Percentiles rank a stretch among this genome's conserved stretches.
phyloP scores from a whole-genome alignment of 1,284 basidiomycete genomes.

The Cutaneotrichosporon sp. region DNA sequence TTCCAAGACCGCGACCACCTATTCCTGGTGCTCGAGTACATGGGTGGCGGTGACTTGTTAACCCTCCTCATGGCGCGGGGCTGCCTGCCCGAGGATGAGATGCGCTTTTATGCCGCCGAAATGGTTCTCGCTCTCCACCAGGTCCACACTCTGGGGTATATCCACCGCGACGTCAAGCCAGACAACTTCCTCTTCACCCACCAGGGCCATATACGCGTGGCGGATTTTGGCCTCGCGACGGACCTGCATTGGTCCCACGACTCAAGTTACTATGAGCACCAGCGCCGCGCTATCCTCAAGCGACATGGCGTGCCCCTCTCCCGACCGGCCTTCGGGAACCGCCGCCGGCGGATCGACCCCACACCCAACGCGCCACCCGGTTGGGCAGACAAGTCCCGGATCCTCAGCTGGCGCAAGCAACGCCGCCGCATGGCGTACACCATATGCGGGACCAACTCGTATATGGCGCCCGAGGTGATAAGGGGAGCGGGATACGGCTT shows the following conservation, averaged over 20 bases:
- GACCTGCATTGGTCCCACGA: slow-evolving; percentile 64
- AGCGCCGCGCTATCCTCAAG: slow-evolving; percentile 76
- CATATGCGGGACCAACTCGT: slow-evolving; percentile 75
- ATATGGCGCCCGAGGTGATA: slow-evolving; percentile 93
- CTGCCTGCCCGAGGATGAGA: slow-evolving; percentile 88
- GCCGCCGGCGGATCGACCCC: slow-evolving; percentile 4
- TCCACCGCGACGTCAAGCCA: slow-evolving; percentile 95
- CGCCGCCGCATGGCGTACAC: slow-evolving; percentile 90
- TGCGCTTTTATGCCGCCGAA: slow-evolving; percentile 93
- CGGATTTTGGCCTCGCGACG: slow-evolving; percentile 92
- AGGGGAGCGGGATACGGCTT: slow-evolving; percentile 78
- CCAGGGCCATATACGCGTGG: slow-evolving; percentile 86
- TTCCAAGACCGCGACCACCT: slow-evolving; percentile 76
- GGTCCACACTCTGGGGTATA: slow-evolving; percentile 91
- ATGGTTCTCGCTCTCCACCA: slow-evolving; percentile 95
- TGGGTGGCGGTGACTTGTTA: slow-evolving; percentile 92
- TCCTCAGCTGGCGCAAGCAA: slow-evolving; percentile 49
- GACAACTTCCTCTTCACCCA: slow-evolving; percentile 94
- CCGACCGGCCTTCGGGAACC: slow-evolving; percentile 15
- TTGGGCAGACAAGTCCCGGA: slow-evolving; percentile 52
- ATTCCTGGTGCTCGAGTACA: slow-evolving; percentile 89
- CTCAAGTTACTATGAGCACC: slow-evolving; percentile 91
- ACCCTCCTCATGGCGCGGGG: slow-evolving; percentile 92
- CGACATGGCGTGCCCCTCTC: slow-evolving; percentile 87
- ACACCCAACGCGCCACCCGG: slow-evolving; percentile 51